These are phyloP conservation scores for Hibiscus tridactylites DNA, from an alignment of 345 rosid species.

Conservation along the genomic window DNA sequence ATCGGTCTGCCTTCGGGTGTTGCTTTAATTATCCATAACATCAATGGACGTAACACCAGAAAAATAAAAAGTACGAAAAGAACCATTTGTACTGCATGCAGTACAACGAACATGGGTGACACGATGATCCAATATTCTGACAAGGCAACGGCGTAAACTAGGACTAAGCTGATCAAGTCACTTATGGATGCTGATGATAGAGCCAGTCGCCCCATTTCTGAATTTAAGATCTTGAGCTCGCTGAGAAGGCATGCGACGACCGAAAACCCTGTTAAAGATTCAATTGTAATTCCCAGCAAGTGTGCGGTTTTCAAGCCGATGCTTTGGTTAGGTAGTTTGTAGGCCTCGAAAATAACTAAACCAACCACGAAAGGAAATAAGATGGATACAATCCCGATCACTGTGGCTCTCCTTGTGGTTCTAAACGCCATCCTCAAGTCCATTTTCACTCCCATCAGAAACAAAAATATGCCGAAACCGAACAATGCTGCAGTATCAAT, in stretches of 20 bases:
- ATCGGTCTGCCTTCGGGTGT: conserved; percentile 34
- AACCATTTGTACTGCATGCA: no score
- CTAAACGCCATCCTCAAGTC: conserved; percentile 21
- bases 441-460: conserved; percentile 13
- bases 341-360: neutral
- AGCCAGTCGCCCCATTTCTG: conserved; percentile 38
- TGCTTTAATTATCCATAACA: conserved; percentile 17
- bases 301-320: fast-evolving
- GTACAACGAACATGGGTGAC: no score
- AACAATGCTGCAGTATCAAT: conserved; percentile 27
- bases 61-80: no score
- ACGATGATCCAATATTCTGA: no score
- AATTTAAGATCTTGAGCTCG: conserved; percentile 37
- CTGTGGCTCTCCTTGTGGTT: conserved; percentile 19
- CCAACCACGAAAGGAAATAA: conserved; percentile 16
- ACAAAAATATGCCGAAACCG: conserved; percentile 33
- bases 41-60: conserved; percentile 13
- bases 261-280: conserved; percentile 27
- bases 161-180: neutral
- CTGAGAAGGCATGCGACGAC: conserved; percentile 35
- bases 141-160: no score
- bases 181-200: conserved; percentile 33
- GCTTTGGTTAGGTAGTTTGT: no score
- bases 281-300: neutral
- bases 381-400: conserved; percentile 18